Evolutionary conservation across 2,329 filamentous ascomycete genomes (phyloP), one percentile per base, ranked within the genome.

Genomic region (Graphilbum ipis-grandicollis): DNA sequence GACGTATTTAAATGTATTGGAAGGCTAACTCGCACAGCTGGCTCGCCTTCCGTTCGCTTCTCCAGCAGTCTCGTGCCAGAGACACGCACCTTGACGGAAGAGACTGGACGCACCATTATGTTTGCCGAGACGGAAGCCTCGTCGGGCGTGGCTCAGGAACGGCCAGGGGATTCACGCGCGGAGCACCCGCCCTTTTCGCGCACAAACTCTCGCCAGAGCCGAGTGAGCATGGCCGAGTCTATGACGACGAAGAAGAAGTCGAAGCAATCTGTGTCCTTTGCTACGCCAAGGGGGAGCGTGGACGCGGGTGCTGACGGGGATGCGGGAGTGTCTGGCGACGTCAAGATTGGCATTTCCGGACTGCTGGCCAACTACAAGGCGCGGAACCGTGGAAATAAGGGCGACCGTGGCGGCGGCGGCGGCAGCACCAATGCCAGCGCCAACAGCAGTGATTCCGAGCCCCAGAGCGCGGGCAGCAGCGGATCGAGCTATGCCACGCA

Each of bases 41-140:
- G 38, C 3, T 37, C 42, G 12, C 67, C 68, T 2, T 57, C 63
- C 12, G 61, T 68, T 32, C 71, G 71, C 28, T 88, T 88, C 52
- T 78, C 75, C 1, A 85, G 78, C 35, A 73, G 71, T 6, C 73
- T 80, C 0, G 72, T 82, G 1, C 82, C 81, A 0, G 71, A 79
- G 44, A 76, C 80, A 2, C 69, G 65, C 41, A 66, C 84, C 18
- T 70, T 71, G 3, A 60, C 79, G 41, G 79, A 78, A 39, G 71
- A 68, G 1, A 60, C 68, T 1, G 77, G 74, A 0, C 75, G 77
- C 1, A 76, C 67, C 2, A 85, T 92, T 43, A 81, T 80, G 68
- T 92, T 90, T 53, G 72, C 71, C 9, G 62, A 75, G 36, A 44
- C 56, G 5, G 51, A 56, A 9, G 46, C 50, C 13, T 49, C 49